Conservation (phyloP, 805 yeast species). For the Spathaspora gorwiae region DNA sequence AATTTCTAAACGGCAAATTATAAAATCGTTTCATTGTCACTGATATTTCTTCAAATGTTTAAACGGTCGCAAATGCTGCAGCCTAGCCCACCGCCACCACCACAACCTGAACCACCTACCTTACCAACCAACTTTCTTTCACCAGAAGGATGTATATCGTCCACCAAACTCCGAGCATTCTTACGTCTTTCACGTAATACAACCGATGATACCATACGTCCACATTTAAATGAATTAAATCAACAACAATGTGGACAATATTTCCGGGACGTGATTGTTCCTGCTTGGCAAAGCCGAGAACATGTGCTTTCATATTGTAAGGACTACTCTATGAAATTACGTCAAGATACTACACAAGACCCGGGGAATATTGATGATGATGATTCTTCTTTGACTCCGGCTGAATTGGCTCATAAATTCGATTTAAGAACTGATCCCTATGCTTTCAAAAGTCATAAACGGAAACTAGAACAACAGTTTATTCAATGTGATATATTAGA, state of each 20-base stretch:
- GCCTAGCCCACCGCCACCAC: too few relatives aligned
- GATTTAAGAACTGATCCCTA: conserved; percentile 38
- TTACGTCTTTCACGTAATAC: conserved; percentile 34
- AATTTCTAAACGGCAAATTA: too few relatives aligned
- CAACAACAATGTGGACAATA: conserved; percentile 23
- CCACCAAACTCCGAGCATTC: conserved; percentile 33
- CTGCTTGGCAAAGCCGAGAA: conserved; percentile 35
- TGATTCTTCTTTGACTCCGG: not conserved
- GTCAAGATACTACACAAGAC: conserved; percentile 10
- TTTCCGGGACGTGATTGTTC: conserved; percentile 22
- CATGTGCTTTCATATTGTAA: conserved; percentile 27
- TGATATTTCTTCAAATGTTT: too few relatives aligned
- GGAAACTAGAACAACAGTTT: conserved; percentile 18
- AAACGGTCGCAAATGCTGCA: too few relatives aligned
- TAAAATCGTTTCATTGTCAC: too few relatives aligned
- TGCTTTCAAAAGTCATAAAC: conserved; percentile 23
- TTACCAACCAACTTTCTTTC: conserved; percentile 13
- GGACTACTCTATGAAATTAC: conserved; percentile 20
- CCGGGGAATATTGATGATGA: not conserved
- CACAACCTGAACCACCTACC: not conserved
- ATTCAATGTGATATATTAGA: conserved; percentile 25
- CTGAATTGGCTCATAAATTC: conserved; percentile 10
- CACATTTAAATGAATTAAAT: conserved; percentile 31
- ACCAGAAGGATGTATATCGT: conserved; percentile 30
- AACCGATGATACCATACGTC: conserved; percentile 37